Evolutionary conservation across 2,329 filamentous ascomycete species (phyloP).

Genomic region (Alternaria ventricosa): DNA sequence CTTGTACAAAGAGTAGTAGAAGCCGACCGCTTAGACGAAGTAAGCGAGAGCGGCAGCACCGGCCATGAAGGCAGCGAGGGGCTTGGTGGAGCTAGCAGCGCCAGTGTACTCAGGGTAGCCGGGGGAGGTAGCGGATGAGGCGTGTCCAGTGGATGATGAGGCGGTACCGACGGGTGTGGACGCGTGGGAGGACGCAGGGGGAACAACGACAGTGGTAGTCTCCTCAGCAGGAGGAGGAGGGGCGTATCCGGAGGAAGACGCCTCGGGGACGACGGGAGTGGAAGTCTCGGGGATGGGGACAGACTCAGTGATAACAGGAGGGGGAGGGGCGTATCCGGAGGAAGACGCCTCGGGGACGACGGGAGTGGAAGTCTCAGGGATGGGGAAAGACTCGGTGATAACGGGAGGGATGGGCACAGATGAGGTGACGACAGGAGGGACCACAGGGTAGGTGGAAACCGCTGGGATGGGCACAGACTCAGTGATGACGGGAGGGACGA

Average conservation of each 20-base stretch:
- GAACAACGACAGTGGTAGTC: not conserved
- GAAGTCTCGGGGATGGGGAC: not conserved
- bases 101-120: constrained; percentile 31
- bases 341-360: not conserved
- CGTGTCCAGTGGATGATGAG: constrained; percentile 1
- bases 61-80: constrained; percentile 30
- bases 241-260: not conserved
- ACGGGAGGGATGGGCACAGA: not conserved
- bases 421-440: not conserved
- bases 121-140: constrained; percentile 13
- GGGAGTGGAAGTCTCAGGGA: not conserved
- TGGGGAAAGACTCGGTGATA: not conserved
- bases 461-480: not conserved
- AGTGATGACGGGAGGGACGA: not conserved
- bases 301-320: not conserved
- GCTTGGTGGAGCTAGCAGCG: constrained; percentile 32
- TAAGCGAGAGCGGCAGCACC: constrained; percentile 30
- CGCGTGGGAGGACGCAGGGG: constrained; percentile 7
- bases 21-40: constrained; percentile 20
- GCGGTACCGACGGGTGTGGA: constrained; percentile 10
- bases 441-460: not conserved
- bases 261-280: not conserved
- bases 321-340: not conserved
- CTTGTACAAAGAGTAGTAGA: not conserved
- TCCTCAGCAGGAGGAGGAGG: not conserved